A percentile compares a stretch with the other conserved stretches of the same genome.
These are phyloP conservation scores for Alternaria viburni DNA, from an alignment of 2,329 filamentous ascomycete genomes.

Conservation along the genomic window DNA sequence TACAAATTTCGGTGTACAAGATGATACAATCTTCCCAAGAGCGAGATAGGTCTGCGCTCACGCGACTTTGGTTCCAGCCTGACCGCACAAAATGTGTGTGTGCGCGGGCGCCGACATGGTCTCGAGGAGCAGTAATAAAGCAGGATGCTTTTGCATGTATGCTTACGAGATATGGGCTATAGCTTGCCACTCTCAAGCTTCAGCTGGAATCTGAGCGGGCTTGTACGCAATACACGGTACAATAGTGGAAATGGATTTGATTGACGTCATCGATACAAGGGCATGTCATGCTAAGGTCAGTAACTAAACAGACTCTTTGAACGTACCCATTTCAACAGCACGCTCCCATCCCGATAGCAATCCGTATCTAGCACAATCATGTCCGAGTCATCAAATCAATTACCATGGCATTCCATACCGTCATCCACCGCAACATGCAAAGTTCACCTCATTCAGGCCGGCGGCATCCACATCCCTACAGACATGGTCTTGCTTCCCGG, in stretches of 20 bases:
- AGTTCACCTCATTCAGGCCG: conserved; percentile 45
- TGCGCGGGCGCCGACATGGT: background rate
- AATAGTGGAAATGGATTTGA: background rate
- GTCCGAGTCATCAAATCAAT: background rate
- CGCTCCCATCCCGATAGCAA: background rate
- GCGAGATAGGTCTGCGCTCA: background rate
- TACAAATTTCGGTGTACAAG: background rate
- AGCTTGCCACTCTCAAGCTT: background rate
- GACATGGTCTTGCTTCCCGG: conserved; percentile 55
- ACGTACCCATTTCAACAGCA: background rate
- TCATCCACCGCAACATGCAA: conserved; percentile 30
- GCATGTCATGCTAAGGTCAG: background rate
- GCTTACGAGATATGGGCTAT: background rate
- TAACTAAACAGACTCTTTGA: background rate
- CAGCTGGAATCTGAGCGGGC: background rate
- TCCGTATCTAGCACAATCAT: background rate
- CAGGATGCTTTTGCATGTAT: background rate
- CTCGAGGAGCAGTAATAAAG: background rate
- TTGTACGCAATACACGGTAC: background rate
- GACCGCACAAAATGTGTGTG: background rate
- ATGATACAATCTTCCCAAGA: background rate
- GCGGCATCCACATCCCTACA: conserved; percentile 54
- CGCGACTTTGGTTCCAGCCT: background rate
- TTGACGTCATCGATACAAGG: conserved; percentile 1
- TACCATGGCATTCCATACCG: conserved; percentile 39